phyloP scores from a whole-genome alignment of 2,329 filamentous ascomycete genomes.

The Fonsecaea erecta region DNA sequence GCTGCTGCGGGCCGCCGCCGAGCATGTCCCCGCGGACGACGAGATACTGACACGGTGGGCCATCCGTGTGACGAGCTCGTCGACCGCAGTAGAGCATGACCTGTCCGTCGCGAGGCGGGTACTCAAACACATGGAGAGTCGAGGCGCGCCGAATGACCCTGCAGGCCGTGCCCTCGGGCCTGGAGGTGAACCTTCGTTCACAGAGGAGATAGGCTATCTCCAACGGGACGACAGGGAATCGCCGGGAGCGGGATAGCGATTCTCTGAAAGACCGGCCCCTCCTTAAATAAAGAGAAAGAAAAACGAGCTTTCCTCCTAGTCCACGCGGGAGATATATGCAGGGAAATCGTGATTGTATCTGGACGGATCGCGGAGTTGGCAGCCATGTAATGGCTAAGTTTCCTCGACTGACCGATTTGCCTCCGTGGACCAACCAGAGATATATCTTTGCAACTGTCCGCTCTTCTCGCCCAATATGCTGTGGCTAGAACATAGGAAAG shows the following conservation, averaged over 20 bases:
- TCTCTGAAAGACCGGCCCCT: too few species aligned
- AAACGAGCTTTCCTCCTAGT: too few species aligned
- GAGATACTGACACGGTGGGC: constrained; percentile 32
- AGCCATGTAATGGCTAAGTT: too few species aligned
- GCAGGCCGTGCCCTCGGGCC: not conserved
- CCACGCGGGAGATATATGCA: not conserved
- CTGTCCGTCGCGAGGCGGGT: not conserved
- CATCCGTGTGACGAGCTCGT: not conserved
- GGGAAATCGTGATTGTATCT: too few species aligned
- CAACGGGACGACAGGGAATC: too few species aligned
- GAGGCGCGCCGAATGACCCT: not conserved
- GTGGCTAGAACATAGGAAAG: not conserved
- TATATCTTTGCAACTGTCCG: not conserved
- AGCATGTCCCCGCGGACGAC: constrained; percentile 31
- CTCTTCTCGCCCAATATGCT: not conserved
- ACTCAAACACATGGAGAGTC: not conserved
- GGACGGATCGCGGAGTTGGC: too few species aligned
- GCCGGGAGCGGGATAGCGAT: too few species aligned
- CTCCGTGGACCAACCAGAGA: too few species aligned
- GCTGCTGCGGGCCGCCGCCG: constrained; percentile 28
- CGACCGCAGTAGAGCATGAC: not conserved
- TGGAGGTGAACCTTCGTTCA: not conserved
- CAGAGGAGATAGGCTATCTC: constrained; percentile 17
- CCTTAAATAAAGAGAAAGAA: too few species aligned
- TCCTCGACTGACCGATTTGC: too few species aligned